Percentiles rank a stretch among this genome's conserved stretches.
phyloP scores from a whole-genome alignment of 495 filamentous ascomycete species.

The Mycothermus thermophilus region DNA sequence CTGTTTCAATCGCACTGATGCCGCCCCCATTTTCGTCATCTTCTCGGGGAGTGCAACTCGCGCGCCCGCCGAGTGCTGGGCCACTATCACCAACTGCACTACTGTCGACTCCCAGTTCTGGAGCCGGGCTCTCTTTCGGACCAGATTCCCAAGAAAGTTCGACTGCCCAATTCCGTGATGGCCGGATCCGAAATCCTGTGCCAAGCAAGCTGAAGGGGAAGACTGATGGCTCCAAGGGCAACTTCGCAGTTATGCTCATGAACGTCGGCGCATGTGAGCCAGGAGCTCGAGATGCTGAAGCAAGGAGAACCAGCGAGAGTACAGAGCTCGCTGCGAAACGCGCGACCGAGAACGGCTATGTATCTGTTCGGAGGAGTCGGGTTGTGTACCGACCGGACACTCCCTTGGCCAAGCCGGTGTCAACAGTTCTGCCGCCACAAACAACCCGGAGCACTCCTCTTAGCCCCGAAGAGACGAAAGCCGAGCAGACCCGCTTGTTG shows the following conservation, averaged over 20 bases:
- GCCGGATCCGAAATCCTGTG: conserved; percentile 42
- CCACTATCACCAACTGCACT: not conserved
- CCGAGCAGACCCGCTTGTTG: conserved; percentile 40
- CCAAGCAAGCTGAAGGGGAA: conserved; percentile 44
- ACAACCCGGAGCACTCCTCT: conserved; percentile 18
- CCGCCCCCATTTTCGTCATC: too few relatives aligned
- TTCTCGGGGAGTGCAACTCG: too few relatives aligned
- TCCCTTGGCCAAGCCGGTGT: conserved; percentile 11
- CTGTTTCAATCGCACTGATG: too few relatives aligned
- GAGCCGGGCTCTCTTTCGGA: conserved; percentile 8
- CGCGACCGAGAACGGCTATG: conserved; percentile 37
- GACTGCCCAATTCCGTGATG: conserved; percentile 25
- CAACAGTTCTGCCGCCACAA: conserved; percentile 2
- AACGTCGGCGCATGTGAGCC: conserved; percentile 32
- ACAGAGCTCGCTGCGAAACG: conserved; percentile 38
- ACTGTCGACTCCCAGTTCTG: conserved; percentile 4
- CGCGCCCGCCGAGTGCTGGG: conserved; percentile 1
- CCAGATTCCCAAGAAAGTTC: conserved; percentile 13
- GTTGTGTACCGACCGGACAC: conserved; percentile 22
- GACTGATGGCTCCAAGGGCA: conserved; percentile 42
- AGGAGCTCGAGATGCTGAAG: conserved; percentile 35
- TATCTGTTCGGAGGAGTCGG: conserved; percentile 34
- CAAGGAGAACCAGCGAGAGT: conserved; percentile 43
- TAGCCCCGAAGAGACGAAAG: conserved; percentile 35
- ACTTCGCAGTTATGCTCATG: conserved; percentile 46